Evolutionary conservation across 306 rosid genomes (phyloP).

Genomic region (Cyclanthera cordifolia): DNA sequence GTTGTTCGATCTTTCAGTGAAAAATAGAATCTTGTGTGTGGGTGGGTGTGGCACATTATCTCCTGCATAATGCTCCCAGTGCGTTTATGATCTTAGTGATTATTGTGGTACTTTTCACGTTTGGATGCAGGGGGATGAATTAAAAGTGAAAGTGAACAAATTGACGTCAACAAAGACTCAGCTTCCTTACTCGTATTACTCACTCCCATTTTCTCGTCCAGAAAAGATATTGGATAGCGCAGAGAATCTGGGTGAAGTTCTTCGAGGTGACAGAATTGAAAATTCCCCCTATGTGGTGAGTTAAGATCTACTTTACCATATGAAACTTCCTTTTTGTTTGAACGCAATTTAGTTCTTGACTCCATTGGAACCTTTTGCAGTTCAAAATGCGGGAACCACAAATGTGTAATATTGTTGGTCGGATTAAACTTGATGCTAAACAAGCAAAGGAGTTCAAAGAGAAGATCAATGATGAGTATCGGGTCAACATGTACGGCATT

Average conservation of each 20-base stretch:
- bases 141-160: constrained; percentile 94
- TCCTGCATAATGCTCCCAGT: not conserved
- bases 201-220: constrained; percentile 60
- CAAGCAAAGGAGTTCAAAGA: constrained; percentile 69
- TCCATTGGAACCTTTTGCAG: constrained; percentile 32
- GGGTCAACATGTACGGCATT: constrained; percentile 75
- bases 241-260: constrained; percentile 95
- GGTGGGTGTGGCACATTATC: not conserved
- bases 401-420: constrained; percentile 65
- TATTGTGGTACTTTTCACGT: constrained; percentile 8
- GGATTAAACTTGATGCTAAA: constrained; percentile 56
- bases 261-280: constrained; percentile 97
- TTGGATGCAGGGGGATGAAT: constrained; percentile 59
- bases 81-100: not conserved
- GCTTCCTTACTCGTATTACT: constrained; percentile 81
- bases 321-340: not conserved
- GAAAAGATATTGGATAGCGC: constrained; percentile 69
- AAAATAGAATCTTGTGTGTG: not conserved
- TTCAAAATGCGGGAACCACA: constrained; percentile 90
- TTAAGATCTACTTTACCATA: constrained; percentile 3
- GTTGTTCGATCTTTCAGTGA: not conserved
- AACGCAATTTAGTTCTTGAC: constrained; percentile 6
- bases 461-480: constrained; percentile 89
- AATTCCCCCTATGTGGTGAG: constrained; percentile 81
- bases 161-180: constrained; percentile 89